Base-by-base conservation (phyloP, 2,329 filamentous ascomycete species). In the Zymoseptoria passerinii region DNA sequence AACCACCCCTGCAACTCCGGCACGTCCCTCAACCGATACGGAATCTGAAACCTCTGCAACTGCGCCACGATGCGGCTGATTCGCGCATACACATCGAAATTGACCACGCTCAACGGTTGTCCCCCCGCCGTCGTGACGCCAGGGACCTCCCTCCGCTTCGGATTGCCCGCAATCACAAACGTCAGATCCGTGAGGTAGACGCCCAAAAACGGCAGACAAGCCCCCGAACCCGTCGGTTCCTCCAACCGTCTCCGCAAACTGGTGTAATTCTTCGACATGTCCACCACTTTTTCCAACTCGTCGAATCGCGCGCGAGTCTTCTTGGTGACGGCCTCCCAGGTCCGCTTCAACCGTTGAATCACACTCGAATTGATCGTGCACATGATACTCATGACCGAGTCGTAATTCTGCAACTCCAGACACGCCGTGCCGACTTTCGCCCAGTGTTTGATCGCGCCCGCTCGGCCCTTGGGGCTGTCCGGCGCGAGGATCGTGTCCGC, bases 151-250 rank as follows among this genome's bases (percentile, higher is more conserved):
- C 92, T 90, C 2, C 87, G 92, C 4, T 90, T 84, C 35, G 89
- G 88, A 73, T 97, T 97, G 61, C 94, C 94, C 63, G 92, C 91
- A 70, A 97, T 91, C 56, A 96, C 88, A 74, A 99, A 97, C 0
- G 92, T 96, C 44, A 99, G 79, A 71, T 99, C 94, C 0, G 94
- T 99, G 48, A 99, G 80, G 72, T 96, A 97, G 75, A 95, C 95
- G 63, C 94, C 94, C 2, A 99, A 83, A 72, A 97, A 99, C 0
- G 94, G 94, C 55, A 99, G 81, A 71, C 94, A 99, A 16, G 13
- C 35, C 16, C 35, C 35, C 4, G 94, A 92, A 1, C 92, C 90
- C 0, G 95, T 86, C 4, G 68, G 67, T 56, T 95, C 89, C 67
- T 90, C 87, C 2, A 99, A 83, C 50, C 89, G 86, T 58, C 87